Evolutionary conservation across 495 filamentous ascomycete species (phyloP).

Genomic region (Bryoglossum gracile): DNA sequence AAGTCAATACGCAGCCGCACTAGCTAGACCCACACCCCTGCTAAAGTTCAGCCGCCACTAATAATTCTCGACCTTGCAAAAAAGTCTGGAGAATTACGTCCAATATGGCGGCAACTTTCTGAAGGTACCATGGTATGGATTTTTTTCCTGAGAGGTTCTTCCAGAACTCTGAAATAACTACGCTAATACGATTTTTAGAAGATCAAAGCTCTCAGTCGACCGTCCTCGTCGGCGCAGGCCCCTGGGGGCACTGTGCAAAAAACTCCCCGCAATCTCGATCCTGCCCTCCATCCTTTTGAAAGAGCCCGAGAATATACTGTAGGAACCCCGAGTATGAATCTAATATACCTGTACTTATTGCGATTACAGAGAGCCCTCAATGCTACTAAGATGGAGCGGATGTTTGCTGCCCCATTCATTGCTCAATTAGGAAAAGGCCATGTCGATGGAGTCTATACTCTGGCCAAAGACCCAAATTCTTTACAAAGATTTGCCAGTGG

Average conservation of each 20-base stretch:
- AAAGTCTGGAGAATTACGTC: background rate
- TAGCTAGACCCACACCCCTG: conserved; percentile 7
- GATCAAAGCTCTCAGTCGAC: conserved; percentile 85
- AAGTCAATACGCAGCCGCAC: conserved; percentile 6
- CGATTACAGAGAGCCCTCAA: conserved; percentile 80
- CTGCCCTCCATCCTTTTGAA: conserved; percentile 90
- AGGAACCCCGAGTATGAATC: no score
- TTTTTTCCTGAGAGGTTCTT: no score
- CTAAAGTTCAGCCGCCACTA: conserved; percentile 16
- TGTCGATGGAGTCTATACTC: conserved; percentile 81
- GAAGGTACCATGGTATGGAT: conserved; percentile 20
- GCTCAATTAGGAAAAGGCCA: conserved; percentile 83
- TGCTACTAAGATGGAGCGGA: conserved; percentile 88
- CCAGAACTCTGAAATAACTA: background rate
- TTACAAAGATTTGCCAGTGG: conserved; percentile 69
- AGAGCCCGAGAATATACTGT: conserved; percentile 87
- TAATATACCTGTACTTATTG: no score
- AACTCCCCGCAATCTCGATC: conserved; percentile 83
- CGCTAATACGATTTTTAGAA: conserved; percentile 44
- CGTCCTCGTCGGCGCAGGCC: conserved; percentile 67
- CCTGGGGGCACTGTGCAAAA: conserved; percentile 66
- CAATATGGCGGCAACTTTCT: conserved; percentile 7
- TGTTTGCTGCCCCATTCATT: conserved; percentile 93
- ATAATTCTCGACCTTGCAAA: conserved; percentile 1
- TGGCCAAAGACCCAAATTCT: conserved; percentile 63